phyloP scores from a whole-genome alignment of 2,329 filamentous ascomycete species.

The Scedosporium apiospermum region DNA sequence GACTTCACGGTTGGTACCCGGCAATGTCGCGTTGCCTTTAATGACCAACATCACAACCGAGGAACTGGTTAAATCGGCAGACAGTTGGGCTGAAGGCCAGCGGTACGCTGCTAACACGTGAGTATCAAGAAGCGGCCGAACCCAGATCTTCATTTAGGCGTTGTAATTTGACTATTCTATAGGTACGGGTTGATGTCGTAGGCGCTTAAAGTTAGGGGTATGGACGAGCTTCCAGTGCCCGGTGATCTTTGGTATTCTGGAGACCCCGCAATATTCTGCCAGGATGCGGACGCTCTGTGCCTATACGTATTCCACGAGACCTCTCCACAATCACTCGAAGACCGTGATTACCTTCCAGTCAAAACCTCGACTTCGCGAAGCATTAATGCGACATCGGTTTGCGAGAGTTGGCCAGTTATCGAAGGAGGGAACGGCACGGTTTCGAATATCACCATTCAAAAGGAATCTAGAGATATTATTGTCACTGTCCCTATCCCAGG shows the following conservation, averaged over 20 bases:
- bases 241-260: background rate
- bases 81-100: background rate
- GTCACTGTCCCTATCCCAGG: background rate
- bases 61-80: background rate
- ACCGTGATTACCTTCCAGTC: background rate
- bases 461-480: background rate
- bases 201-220: background rate
- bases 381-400: background rate
- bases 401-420: background rate
- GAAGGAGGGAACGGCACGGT: background rate
- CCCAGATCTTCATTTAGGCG: background rate
- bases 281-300: background rate
- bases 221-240: background rate
- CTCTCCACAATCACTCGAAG: background rate
- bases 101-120: background rate
- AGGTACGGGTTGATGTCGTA: slow-evolving; percentile 2
- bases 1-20: background rate
- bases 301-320: slow-evolving; percentile 1
- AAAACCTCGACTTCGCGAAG: background rate
- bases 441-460: background rate
- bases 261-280: background rate
- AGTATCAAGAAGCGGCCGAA: background rate
- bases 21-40: background rate
- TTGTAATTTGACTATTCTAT: background rate
- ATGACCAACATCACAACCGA: background rate